These are phyloP conservation scores for Pseudopithomyces chartarum DNA, from an alignment of 2,329 filamentous ascomycete genomes.

Conservation along the genomic window DNA sequence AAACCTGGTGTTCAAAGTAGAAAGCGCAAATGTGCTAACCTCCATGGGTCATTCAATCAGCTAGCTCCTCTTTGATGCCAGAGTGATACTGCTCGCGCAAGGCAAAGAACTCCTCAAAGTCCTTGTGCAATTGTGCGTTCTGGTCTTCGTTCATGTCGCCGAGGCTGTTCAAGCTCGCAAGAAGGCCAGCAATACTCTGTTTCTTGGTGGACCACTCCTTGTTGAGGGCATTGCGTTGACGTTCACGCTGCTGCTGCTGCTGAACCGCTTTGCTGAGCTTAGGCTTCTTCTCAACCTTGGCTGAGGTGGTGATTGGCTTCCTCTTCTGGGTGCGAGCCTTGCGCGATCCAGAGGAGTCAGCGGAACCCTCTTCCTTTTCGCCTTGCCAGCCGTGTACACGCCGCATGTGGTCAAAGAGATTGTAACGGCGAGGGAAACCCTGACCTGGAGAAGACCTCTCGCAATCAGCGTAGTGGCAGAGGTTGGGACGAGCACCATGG, in stretches of 20 bases:
- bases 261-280: slow-evolving; percentile 36
- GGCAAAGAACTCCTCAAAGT: slow-evolving; percentile 40
- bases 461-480: slow-evolving; percentile 86
- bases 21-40: slow-evolving; percentile 20
- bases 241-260: slow-evolving; percentile 43
- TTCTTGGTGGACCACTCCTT: slow-evolving; percentile 41
- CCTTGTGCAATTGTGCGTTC: slow-evolving; percentile 40
- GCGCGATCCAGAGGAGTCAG: slow-evolving; percentile 22
- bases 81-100: slow-evolving; percentile 34
- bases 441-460: slow-evolving; percentile 81
- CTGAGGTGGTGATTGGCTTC: slow-evolving; percentile 7
- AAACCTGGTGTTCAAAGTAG: slow-evolving; percentile 34
- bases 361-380: slow-evolving; percentile 1
- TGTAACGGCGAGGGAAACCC: slow-evolving; percentile 94
- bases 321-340: slow-evolving; percentile 40
- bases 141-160: slow-evolving; percentile 38
- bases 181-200: slow-evolving; percentile 39
- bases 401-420: slow-evolving; percentile 96
- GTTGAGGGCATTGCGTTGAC: slow-evolving; percentile 35
- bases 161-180: slow-evolving; percentile 38
- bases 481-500: slow-evolving; percentile 88
- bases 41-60: slow-evolving; percentile 34
- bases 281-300: slow-evolving; percentile 3
- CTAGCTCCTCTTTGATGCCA: slow-evolving; percentile 24
- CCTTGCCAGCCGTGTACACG: slow-evolving; percentile 71